Conservation (phyloP, 176 grass and related monocot species). For the Hsuehochloa calcarea region DNA sequence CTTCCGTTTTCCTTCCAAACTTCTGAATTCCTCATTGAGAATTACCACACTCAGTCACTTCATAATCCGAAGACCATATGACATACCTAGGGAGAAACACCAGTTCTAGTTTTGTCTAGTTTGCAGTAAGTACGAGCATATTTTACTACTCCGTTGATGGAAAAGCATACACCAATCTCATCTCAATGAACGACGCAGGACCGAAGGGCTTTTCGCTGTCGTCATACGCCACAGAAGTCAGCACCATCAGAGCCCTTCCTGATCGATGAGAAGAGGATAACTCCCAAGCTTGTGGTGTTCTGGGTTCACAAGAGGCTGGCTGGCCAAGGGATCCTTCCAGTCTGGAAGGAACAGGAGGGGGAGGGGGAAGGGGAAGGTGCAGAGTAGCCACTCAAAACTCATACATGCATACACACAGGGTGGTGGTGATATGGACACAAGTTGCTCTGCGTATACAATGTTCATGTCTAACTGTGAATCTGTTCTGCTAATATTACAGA, state of each 20-base stretch:
- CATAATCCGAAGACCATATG: background rate
- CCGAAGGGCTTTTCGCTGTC: constrained; percentile 85
- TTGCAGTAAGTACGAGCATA: background rate
- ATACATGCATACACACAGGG: background rate
- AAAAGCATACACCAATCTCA: background rate
- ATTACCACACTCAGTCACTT: background rate
- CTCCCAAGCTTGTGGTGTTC: constrained; percentile 65
- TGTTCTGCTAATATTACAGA: constrained; percentile 26
- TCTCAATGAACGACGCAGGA: constrained; percentile 41
- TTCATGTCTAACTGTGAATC: constrained; percentile 10
- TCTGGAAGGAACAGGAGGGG: constrained; percentile 55
- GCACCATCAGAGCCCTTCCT: constrained; percentile 92
- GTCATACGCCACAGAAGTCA: constrained; percentile 62
- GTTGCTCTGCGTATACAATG: constrained; percentile 23
- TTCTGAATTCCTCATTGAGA: background rate
- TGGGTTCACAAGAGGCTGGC: constrained; percentile 93
- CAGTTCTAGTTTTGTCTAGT: background rate
- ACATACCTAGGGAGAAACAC: background rate
- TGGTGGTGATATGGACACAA: background rate
- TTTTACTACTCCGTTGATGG: background rate
- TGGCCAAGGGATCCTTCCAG: constrained; percentile 83
- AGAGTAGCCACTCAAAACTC: background rate
- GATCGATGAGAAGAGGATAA: constrained; percentile 83
- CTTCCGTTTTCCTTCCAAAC: background rate
- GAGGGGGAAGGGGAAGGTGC: too few species aligned